Base-by-base conservation (phyloP, 345 rosid species). In the Salix caprea region DNA sequence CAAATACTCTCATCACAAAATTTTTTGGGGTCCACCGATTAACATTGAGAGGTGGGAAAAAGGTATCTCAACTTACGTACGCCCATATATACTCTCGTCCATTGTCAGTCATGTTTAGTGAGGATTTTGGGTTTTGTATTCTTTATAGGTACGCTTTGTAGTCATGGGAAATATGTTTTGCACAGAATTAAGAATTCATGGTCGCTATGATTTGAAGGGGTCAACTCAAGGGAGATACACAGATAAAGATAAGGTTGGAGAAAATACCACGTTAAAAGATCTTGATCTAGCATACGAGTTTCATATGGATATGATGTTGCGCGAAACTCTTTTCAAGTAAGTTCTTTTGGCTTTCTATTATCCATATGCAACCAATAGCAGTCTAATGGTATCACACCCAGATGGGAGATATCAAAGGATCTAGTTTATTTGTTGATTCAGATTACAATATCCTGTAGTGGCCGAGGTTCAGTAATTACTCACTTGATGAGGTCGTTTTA, bases 121-220 rank as follows among this genome's bases (percentile, higher is more conserved):
- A 58, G 79, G 68, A 11, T 76, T 66, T 74, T 56, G 28, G 21
- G 81, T 65, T 46, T 21, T 24, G 5, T 67, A 70, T 50, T 84
- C 80, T 81, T 73, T 79, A 40, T 79, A 96, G 99, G 99, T 93
- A 77, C 92, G 91, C 26, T 96, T 96, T 86, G 94, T 96, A 87
- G 96, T 96, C 79, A 96, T 96, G 99, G 99, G 99, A 48, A 96
- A 93, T 82, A 96, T 96, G 99, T 96, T 96, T 80, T 96, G 97
- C 89, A 96, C 99, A 68, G 98, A 93, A 82, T 82, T 93, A 72
- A 86, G 88, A 80, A 96, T 96, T 78, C 99, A 96, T 85, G 87
- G 88, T 56, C 90, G 96, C 50, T 96, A 91, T 78, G 98, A 96
- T 86, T 90, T 96, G 56, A 96, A 96, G 85, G 99, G 99, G 37